These are phyloP conservation scores for Microbotryum violaceum DNA, from an alignment of 1,284 basidiomycete species.

Conservation along the genomic window DNA sequence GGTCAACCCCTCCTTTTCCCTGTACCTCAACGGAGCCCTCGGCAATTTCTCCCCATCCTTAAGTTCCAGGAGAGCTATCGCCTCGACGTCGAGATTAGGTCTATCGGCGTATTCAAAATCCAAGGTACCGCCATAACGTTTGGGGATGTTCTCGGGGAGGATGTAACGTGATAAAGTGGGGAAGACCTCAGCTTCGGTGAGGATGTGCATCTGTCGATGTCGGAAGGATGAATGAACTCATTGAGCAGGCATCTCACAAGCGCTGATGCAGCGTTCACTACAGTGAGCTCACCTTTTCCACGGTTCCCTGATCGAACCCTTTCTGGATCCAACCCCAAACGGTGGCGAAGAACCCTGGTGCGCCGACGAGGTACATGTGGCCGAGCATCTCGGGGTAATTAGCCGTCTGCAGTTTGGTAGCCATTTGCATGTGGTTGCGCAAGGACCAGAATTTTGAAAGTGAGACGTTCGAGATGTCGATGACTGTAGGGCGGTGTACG, in stretches of 20 bases:
- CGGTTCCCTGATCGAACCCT: slow-evolving; percentile 27
- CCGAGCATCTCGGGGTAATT: slow-evolving; percentile 60
- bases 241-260: too few relatives aligned
- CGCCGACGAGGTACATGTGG: slow-evolving; percentile 55
- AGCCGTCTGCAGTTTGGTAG: slow-evolving; percentile 61
- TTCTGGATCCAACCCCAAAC: slow-evolving; percentile 68
- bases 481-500: slow-evolving; percentile 41
- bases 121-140: slow-evolving; percentile 50
- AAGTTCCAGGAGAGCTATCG: slow-evolving; percentile 12
- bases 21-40: slow-evolving; percentile 24
- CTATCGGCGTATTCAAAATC: slow-evolving; percentile 25
- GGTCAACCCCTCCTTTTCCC: slow-evolving; percentile 2
- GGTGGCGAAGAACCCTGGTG: slow-evolving; percentile 54
- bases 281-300: slow-evolving; percentile 10
- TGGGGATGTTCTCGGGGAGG: slow-evolving; percentile 53
- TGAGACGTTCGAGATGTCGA: slow-evolving; percentile 59
- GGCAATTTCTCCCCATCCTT: background rate
- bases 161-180: slow-evolving; percentile 43
- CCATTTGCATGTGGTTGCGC: slow-evolving; percentile 61
- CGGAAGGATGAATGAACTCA: too few relatives aligned
- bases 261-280: too few relatives aligned
- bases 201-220: too few relatives aligned
- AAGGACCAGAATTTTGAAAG: slow-evolving; percentile 51
- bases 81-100: slow-evolving; percentile 20
- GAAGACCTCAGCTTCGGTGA: slow-evolving; percentile 18